Evolutionary conservation across 345 rosid genomes (phyloP).

Genomic region (Boechera stricta): DNA sequence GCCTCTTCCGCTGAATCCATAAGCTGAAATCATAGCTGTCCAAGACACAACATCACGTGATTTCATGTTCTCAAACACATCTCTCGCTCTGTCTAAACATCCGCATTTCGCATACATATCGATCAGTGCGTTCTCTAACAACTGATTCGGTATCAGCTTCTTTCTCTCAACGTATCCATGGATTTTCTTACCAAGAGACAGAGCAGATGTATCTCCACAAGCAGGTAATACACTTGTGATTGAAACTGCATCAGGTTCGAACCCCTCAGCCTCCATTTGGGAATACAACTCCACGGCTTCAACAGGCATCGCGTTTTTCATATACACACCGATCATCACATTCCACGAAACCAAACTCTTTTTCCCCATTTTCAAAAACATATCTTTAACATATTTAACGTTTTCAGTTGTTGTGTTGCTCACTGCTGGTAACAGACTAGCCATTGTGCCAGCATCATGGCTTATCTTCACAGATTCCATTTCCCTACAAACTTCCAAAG

Average conservation of each 20-base stretch:
- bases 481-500: conserved; percentile 67
- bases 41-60: conserved; percentile 70
- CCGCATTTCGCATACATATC: conserved; percentile 84
- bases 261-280: conserved; percentile 56
- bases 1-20: conserved; percentile 70
- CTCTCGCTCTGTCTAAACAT: conserved; percentile 58
- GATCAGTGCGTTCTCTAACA: conserved; percentile 73
- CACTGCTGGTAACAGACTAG: conserved; percentile 74
- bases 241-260: conserved; percentile 68
- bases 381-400: conserved; percentile 59
- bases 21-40: conserved; percentile 85
- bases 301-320: conserved; percentile 62
- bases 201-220: conserved; percentile 73
- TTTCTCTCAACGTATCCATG: conserved; percentile 55
- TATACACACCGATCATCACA: conserved; percentile 73
- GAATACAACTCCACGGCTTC: conserved; percentile 66
- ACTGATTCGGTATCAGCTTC: conserved; percentile 64
- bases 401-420: conserved; percentile 57
- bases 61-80: conserved; percentile 65
- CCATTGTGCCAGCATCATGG: conserved; percentile 73
- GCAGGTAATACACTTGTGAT: conserved; percentile 76
- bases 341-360: conserved; percentile 72
- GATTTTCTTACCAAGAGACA: conserved; percentile 57
- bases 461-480: conserved; percentile 55
- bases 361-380: conserved; percentile 57